These are phyloP conservation scores for Cutaneotrichosporon sp. DNA, from an alignment of 1,284 basidiomycete species.

Conservation along the genomic window DNA sequence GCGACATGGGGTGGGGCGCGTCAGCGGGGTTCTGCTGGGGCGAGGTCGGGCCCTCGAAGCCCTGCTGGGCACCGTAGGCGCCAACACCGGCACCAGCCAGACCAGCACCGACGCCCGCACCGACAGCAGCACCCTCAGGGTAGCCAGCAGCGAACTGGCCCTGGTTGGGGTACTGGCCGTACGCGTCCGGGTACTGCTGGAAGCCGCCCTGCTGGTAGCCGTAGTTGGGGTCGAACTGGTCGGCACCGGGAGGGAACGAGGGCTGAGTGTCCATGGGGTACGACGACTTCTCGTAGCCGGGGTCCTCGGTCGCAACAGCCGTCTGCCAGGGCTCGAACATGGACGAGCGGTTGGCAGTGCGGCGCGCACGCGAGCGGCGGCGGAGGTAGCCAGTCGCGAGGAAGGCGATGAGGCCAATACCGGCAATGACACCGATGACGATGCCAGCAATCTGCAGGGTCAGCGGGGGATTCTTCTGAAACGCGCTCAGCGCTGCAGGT, in stretches of 20 bases:
- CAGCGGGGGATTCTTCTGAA: conserved; percentile 5
- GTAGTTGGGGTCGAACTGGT: conserved; percentile 26
- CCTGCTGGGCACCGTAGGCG: conserved; percentile 14
- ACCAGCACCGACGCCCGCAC: conserved; percentile 21
- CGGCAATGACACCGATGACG: conserved; percentile 45
- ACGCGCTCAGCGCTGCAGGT: background rate
- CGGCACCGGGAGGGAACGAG: conserved; percentile 11
- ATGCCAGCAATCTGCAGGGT: conserved; percentile 46
- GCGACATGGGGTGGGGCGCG: background rate
- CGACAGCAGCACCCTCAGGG: conserved; percentile 6
- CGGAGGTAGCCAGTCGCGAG: conserved; percentile 37
- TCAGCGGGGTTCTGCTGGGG: background rate
- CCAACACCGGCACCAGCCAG: conserved; percentile 20
- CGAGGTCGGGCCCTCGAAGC: background rate
- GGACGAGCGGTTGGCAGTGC: conserved; percentile 39
- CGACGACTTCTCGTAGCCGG: conserved; percentile 19
- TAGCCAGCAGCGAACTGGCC: conserved; percentile 1
- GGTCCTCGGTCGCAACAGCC: conserved; percentile 35
- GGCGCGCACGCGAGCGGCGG: conserved; percentile 35
- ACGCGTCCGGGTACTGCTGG: conserved; percentile 22
- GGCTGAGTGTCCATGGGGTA: conserved; percentile 23
- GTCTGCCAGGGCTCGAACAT: conserved; percentile 49
- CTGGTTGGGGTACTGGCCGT: conserved; percentile 12
- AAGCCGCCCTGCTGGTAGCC: conserved; percentile 17
- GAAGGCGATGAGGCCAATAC: conserved; percentile 36